phyloP scores from a whole-genome alignment of 192 early-diverging fungal species.

The Mortierella claussenii region DNA sequence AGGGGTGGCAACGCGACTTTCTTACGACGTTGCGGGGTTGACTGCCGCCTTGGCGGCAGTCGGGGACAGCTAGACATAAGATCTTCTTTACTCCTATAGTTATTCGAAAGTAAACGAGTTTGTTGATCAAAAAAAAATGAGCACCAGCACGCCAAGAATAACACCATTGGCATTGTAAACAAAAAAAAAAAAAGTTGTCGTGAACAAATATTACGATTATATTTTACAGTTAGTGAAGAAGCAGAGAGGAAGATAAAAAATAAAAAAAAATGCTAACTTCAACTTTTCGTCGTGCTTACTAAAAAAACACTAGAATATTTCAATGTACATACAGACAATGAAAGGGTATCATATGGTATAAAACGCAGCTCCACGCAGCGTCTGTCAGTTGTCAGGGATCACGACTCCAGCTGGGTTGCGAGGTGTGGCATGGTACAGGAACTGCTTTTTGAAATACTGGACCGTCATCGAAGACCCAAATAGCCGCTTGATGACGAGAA shows the following conservation, averaged over 20 bases:
- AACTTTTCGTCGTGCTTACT: background rate
- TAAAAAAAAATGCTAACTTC: too few relatives aligned
- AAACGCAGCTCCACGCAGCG: too few relatives aligned
- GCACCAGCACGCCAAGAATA: too few relatives aligned
- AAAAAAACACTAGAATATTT: background rate
- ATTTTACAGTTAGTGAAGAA: background rate
- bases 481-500: conserved; percentile 33
- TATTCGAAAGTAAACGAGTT: background rate
- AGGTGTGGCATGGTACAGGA: conserved; percentile 15
- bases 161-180: too few relatives aligned
- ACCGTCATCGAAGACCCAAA: conserved; percentile 37
- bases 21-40: background rate
- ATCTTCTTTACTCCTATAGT: background rate
- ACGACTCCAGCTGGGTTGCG: background rate
- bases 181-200: too few relatives aligned
- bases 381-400: background rate
- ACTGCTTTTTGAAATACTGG: conserved; percentile 36
- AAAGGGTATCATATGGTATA: too few relatives aligned
- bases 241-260: background rate
- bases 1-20: background rate
- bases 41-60: background rate
- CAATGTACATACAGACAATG: too few relatives aligned
- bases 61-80: too few relatives aligned
- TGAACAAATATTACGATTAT: too few relatives aligned
- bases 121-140: background rate